A percentile compares a stretch with the other conserved stretches of the same genome.
phyloP scores from a whole-genome alignment of 2,329 filamentous ascomycete species.

The Scleromitrula shiraiana region DNA sequence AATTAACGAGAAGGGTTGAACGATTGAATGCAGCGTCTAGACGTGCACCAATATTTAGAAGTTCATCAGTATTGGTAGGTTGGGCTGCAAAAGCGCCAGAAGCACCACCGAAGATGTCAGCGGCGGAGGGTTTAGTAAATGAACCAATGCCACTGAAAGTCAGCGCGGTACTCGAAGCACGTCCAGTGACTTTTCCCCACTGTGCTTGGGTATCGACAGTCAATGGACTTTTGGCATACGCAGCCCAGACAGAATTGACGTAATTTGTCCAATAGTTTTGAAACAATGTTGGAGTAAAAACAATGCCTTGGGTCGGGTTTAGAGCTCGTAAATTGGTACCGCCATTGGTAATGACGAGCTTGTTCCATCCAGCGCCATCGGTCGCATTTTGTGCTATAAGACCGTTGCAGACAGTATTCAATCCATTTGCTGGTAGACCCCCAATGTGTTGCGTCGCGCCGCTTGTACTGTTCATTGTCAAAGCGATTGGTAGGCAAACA shows the following conservation, averaged over 20 bases:
- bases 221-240: constrained; percentile 35
- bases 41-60: constrained; percentile 61
- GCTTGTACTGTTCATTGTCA: constrained; percentile 38
- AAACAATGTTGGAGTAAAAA: constrained; percentile 34
- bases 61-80: constrained; percentile 25
- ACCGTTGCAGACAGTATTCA: constrained; percentile 45
- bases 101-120: constrained; percentile 59
- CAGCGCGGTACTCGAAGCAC: constrained; percentile 24
- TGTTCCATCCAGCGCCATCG: constrained; percentile 54
- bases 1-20: constrained; percentile 52
- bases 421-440: constrained; percentile 48
- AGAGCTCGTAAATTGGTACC: constrained; percentile 34
- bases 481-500: constrained; percentile 52
- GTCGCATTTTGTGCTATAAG: constrained; percentile 45
- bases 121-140: constrained; percentile 48
- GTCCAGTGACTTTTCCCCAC: constrained; percentile 44
- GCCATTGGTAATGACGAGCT: constrained; percentile 33
- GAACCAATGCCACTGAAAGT: constrained; percentile 35
- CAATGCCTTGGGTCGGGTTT: constrained; percentile 32
- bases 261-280: constrained; percentile 38
- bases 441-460: constrained; percentile 40
- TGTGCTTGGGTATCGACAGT: constrained; percentile 58
- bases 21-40: constrained; percentile 70
- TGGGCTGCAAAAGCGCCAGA: constrained; percentile 47
- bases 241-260: constrained; percentile 37